phyloP scores from a whole-genome alignment of 2,329 filamentous ascomycete species.

The Pseudocercospora macadamiae region DNA sequence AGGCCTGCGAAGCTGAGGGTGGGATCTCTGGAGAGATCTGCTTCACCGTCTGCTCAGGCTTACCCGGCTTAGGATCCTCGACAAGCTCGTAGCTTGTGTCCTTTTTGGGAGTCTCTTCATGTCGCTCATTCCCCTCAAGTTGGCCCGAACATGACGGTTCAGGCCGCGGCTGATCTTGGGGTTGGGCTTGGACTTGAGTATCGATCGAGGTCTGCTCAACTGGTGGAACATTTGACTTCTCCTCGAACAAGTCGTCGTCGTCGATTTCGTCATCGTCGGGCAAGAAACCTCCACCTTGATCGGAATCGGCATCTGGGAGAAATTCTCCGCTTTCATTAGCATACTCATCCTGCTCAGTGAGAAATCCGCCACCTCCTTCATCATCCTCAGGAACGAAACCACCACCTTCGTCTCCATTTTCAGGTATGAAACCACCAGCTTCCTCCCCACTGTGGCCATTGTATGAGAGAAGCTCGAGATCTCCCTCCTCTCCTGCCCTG shows the following conservation, averaged over 20 bases:
- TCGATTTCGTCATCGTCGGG: conserved; percentile 13
- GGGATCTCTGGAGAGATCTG: too few relatives aligned
- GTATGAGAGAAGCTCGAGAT: too few relatives aligned
- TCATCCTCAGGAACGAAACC: conserved; percentile 37
- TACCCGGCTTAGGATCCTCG: too few relatives aligned
- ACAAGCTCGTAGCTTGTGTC: too few relatives aligned
- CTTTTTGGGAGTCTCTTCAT: neutral
- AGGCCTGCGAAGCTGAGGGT: neutral
- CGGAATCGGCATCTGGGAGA: conserved; percentile 31
- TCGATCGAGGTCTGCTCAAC: too few relatives aligned
- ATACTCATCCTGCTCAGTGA: neutral
- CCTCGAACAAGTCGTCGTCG: conserved; percentile 13
- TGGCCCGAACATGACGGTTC: too few relatives aligned
- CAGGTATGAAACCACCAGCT: conserved; percentile 13
- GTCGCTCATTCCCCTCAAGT: too few relatives aligned
- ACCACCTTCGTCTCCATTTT: conserved; percentile 41
- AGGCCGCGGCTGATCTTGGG: too few relatives aligned
- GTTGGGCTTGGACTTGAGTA: too few relatives aligned
- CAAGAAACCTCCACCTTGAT: conserved; percentile 26
- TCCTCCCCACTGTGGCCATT: conserved; percentile 25
- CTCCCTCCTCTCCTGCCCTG: conserved; percentile 14
- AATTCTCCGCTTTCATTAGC: neutral
- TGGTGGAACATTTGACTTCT: too few relatives aligned
- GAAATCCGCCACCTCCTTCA: conserved; percentile 21
- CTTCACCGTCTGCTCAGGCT: too few relatives aligned